phyloP scores from a whole-genome alignment of 2,329 filamentous ascomycete species.

The Fusarium proliferatum region DNA sequence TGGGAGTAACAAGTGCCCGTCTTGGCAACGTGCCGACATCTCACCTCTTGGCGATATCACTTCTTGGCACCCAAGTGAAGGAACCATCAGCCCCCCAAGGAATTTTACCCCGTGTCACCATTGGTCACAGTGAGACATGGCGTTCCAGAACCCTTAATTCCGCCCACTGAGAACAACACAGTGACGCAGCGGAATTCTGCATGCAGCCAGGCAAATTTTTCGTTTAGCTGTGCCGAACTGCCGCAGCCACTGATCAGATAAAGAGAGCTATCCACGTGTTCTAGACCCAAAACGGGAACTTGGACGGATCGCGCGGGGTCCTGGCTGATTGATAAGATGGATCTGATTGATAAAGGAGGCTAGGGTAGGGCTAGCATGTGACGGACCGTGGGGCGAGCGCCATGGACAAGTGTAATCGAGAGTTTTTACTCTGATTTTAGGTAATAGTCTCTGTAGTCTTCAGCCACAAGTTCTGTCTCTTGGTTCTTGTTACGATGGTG shows the following conservation, averaged over 20 bases:
- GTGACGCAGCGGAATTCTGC: neutral
- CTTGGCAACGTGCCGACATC: neutral
- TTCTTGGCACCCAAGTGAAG: neutral
- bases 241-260: conserved; percentile 3
- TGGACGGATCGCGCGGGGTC: neutral
- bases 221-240: neutral
- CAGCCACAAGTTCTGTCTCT: neutral
- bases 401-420: neutral
- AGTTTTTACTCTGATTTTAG: neutral
- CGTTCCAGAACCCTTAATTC: neutral
- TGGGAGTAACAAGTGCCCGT: neutral
- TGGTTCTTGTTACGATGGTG: neutral
- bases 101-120: neutral
- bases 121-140: neutral
- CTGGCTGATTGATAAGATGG: conserved; percentile 4
- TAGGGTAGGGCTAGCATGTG: neutral
- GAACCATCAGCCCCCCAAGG: neutral
- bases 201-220: neutral
- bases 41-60: neutral
- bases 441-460: neutral
- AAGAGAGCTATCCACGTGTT: neutral
- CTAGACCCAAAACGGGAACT: neutral
- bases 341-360: neutral
- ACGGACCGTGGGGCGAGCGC: neutral
- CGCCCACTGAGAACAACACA: neutral